Base-by-base conservation (phyloP, 192 early-diverging fungal genomes). In the Phlyctochytrium planicorne region DNA sequence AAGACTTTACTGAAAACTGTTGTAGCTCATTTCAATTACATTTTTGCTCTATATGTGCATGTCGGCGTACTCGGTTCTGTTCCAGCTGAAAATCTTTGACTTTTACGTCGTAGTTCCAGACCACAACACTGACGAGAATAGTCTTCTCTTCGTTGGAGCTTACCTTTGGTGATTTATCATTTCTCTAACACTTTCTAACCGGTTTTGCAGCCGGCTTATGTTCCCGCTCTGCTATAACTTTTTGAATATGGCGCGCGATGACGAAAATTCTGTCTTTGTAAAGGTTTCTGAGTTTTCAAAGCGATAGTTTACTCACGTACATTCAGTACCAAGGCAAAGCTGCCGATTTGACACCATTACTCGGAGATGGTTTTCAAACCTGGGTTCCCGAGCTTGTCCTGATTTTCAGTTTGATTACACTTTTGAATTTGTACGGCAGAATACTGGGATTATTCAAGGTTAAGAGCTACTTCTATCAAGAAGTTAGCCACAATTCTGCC, bases 141-240 rank as follows among this genome's bases (percentile, higher is more conserved):
- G 90, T 63, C 72, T 98, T 59, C 83, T 98, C 31, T 98, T 95
- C 78, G 87, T 95, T 61, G 94, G 91, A n/a, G 87, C 90, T 0
- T 97, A 98, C 68, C 82, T 98, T 60, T 95, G 94, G 84, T 89
- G 75, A 67, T 81, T 60, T n/a, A 23, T 59, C 30, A 6, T 29
- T 30, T 3, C 2, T 24, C 59, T 23, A 63, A 33, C 16, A 27
- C 29, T n/a, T 30, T 23, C 27, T 2, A 57, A 3, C 6, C 33
- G 10, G 16, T 67, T 34, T 60, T 6, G 57, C 63, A 74, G 74
- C 74, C 82, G 77, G 37, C 72, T 85, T 23, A 82, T 76, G 2
- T 80, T 89, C 30, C 96, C 96, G 6, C 82, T 98, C 35, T 95
- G 93, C 67, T 97, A 97, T 79, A 98, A 98, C 75, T 97, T 92